Percentiles rank a stretch among this genome's conserved stretches.
Conservation (phyloP, 257 asterid genomes). For the Echites panduratus region DNA sequence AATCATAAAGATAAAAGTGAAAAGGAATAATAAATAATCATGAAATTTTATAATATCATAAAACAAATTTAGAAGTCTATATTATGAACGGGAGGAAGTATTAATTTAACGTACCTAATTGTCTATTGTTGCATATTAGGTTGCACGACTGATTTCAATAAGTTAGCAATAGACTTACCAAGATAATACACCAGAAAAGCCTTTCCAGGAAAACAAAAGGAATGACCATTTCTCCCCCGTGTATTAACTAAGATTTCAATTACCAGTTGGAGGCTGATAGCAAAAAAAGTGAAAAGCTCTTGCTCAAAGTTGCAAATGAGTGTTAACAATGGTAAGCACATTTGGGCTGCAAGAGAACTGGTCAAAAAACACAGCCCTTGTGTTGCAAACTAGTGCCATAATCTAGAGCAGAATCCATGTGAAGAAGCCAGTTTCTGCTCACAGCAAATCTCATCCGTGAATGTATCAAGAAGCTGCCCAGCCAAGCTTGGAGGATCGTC, state of each 20-base stretch:
- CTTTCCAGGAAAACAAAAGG: background rate
- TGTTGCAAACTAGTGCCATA: conserved; percentile 53
- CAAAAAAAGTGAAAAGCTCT: too few species aligned
- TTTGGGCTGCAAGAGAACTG: background rate
- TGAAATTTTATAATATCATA: too few species aligned
- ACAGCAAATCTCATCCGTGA: conserved; percentile 45
- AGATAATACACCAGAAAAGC: too few species aligned
- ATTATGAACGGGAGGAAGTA: too few species aligned
- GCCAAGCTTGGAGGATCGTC: conserved; percentile 68
- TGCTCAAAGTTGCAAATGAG: conserved; percentile 3
- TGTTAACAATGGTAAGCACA: background rate
- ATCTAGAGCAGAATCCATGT: conserved; percentile 60
- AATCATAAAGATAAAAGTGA: too few species aligned
- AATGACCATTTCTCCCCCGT: background rate
- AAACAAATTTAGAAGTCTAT: too few species aligned
- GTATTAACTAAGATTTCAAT: background rate
- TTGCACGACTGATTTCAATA: too few species aligned
- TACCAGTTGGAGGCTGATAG: background rate
- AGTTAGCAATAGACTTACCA: background rate
- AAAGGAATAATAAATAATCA: too few species aligned
- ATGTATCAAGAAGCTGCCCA: conserved; percentile 62
- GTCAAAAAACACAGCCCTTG: background rate
- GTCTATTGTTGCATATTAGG: too few species aligned
- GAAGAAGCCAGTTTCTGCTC: conserved; percentile 40
- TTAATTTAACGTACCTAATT: too few species aligned